Base-by-base conservation (phyloP, 1,139 yeast species). In the Pichia sp. region DNA sequence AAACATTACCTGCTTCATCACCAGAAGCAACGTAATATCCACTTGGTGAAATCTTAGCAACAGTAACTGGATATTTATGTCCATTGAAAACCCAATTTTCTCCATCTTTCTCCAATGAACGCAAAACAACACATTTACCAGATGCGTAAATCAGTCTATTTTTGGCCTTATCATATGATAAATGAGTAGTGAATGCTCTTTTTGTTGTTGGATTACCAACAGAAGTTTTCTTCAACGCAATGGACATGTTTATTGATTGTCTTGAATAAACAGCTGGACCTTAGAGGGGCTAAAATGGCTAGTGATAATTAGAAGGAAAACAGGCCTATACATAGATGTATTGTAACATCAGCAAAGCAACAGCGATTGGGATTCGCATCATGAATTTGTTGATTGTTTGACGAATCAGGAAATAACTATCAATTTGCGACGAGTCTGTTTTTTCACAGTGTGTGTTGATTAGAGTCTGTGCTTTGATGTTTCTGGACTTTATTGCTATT, bases 1-100 rank as follows among this genome's bases (percentile, higher is more conserved):
- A 83, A 36, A 91, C 91, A 47, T 76, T 75, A 22, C 98, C 98
- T 10, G 80, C 65, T 52, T 80, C 87, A 57, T 91, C 99, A 33
- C 96, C 98, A 2, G 95, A 83, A 2, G 96, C 96, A 25, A 91
- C 66, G 61, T 86, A 89, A 61, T 72, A 82, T 1, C 98, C 97
- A 13, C 89, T 79, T 2, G 97, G 95, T 1, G 95, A 71, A 59
- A 91, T 87, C 32, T 77, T 74, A 10, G 93, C 96, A 6, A 82
- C 95, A 0, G 94, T 82, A 22, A 94, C 84, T 28, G 74, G 64
- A 30, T 70, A 68, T 32, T 73, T 72, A 62, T 91, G 98, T 39
- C 76, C 80, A 11, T 76, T 74, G 63, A 47, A 48, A 10, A 47
- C 42, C 48, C 46, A 45, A 14, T 70, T 56, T 32, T 63, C 56